phyloP scores from a whole-genome alignment of 192 early-diverging fungal species.

The Coemansia javaensis region DNA sequence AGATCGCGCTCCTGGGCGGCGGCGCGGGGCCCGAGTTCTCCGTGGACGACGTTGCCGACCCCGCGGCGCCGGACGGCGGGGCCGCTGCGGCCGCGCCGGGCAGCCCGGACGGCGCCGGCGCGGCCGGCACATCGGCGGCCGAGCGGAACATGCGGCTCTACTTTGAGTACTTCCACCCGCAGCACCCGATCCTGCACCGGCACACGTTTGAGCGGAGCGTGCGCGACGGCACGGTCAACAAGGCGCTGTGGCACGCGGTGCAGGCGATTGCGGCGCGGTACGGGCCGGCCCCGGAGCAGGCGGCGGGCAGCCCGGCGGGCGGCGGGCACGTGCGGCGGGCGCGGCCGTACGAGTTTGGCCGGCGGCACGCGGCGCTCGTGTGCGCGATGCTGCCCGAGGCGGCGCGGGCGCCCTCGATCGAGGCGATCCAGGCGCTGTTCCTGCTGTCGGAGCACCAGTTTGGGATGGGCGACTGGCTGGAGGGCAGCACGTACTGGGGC shows the following conservation, averaged over 20 bases:
- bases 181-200: conserved; percentile 50
- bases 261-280: conserved; percentile 48
- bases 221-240: conserved; percentile 27
- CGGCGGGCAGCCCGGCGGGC: background rate
- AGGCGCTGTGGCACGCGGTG: conserved; percentile 42
- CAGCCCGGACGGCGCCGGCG: conserved; percentile 3
- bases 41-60: conserved; percentile 9
- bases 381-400: conserved; percentile 39
- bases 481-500: conserved; percentile 48
- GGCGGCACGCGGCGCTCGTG: conserved; percentile 21
- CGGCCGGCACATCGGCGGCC: conserved; percentile 3
- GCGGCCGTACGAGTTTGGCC: conserved; percentile 34
- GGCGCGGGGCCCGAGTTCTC: conserved; percentile 14
- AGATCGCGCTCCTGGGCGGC: conserved; percentile 35
- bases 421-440: conserved; percentile 44
- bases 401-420: conserved; percentile 27
- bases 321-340: background rate
- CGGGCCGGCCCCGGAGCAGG: conserved; percentile 19
- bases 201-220: conserved; percentile 38
- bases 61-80: conserved; percentile 7
- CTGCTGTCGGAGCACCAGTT: conserved; percentile 43
- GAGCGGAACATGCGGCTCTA: conserved; percentile 27
- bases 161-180: conserved; percentile 44
- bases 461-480: conserved; percentile 47
- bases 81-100: conserved; percentile 13